Conservation (phyloP, 1,284 basidiomycete species). For the Sparassis latifolia region DNA sequence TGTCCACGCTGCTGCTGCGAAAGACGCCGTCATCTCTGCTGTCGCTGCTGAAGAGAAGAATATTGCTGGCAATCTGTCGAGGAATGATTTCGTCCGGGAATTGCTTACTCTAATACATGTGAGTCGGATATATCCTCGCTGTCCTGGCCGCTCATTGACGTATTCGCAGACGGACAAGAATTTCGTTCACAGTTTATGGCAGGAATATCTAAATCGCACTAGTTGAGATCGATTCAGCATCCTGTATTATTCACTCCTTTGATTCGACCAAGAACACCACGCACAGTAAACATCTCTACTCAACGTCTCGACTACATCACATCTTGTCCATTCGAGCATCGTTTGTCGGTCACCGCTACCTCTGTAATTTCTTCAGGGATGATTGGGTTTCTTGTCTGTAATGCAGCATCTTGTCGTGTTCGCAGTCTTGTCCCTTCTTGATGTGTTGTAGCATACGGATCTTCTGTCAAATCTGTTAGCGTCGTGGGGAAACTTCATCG, state of each 20-base stretch:
- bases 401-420: neutral
- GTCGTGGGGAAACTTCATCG: constrained; percentile 4
- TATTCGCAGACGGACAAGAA: constrained; percentile 13
- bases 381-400: neutral
- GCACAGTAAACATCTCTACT: neutral
- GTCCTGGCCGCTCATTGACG: neutral
- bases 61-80: constrained; percentile 28
- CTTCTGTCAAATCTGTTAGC: constrained; percentile 6
- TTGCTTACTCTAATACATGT: constrained; percentile 67
- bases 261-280: neutral
- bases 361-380: neutral
- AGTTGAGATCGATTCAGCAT: neutral
- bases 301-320: neutral
- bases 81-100: constrained; percentile 62
- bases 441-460: neutral
- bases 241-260: neutral
- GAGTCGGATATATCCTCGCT: constrained; percentile 20
- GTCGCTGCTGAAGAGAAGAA: constrained; percentile 14
- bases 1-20: constrained; percentile 14
- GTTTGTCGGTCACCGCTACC: neutral
- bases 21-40: constrained; percentile 25
- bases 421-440: neutral
- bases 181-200: constrained; percentile 21
- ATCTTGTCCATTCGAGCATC: neutral
- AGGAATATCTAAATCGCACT: constrained; percentile 13